A percentile compares a stretch with the other conserved stretches of the same genome.
These are phyloP conservation scores for Solanum chaucha DNA, from an alignment of 257 asterid species.

Conservation along the genomic window DNA sequence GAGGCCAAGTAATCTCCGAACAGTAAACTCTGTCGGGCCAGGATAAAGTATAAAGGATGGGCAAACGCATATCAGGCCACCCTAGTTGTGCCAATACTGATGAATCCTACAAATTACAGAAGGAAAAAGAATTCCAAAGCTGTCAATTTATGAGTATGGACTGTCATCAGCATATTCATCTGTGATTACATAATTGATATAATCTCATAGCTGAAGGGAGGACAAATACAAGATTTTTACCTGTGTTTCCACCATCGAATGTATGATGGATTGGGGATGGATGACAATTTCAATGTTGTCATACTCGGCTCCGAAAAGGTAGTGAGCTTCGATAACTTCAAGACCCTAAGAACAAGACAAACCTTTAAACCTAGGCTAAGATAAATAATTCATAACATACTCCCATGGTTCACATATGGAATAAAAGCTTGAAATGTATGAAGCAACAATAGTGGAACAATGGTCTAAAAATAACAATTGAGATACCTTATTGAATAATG, in stretches of 20 bases:
- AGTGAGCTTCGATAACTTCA: constrained; percentile 98
- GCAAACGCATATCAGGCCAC: constrained; percentile 98
- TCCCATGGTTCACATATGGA: neutral
- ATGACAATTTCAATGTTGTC: constrained; percentile 84
- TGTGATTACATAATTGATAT: neutral
- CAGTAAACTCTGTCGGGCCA: constrained; percentile 92
- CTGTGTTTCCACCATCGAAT: constrained; percentile 97
- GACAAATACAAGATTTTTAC: constrained; percentile 15
- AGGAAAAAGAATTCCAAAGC: neutral
- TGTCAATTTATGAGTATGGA: neutral
- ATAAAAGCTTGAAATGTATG: neutral
- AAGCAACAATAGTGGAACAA: neutral
- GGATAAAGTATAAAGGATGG: constrained; percentile 87
- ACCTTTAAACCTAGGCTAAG: neutral
- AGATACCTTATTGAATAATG: constrained; percentile 89
- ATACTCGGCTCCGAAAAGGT: constrained; percentile 88
- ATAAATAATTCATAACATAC: neutral
- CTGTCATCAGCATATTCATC: neutral
- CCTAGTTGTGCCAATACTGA: constrained; percentile 90
- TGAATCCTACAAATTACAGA: constrained; percentile 53
- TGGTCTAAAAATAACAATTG: neutral
- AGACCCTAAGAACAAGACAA: constrained; percentile 47
- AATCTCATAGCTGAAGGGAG: neutral
- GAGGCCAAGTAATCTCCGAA: constrained; percentile 96
- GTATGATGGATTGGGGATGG: constrained; percentile 96